phyloP scores from a whole-genome alignment of 1,284 basidiomycete species.

The Chiua sp. region DNA sequence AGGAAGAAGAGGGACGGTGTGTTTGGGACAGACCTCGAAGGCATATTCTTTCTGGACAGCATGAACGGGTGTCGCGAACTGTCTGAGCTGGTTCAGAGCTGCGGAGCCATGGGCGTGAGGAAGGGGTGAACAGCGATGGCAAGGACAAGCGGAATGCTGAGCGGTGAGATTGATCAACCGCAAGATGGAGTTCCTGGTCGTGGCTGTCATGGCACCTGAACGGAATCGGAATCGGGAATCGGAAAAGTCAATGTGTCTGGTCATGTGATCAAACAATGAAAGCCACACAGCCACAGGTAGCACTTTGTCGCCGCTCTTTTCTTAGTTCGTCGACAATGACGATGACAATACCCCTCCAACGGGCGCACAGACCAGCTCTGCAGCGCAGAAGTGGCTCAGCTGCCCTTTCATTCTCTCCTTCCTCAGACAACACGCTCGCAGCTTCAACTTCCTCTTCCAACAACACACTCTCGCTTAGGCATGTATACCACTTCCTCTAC shows the following conservation, averaged over 20 bases:
- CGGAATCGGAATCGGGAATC: too few species aligned
- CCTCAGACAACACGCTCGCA: conserved; percentile 12
- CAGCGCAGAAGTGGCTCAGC: conserved; percentile 36
- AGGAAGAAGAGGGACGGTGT: background rate
- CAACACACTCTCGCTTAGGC: conserved; percentile 49
- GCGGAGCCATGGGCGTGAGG: conserved; percentile 43
- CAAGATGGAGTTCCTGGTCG: conserved; percentile 60
- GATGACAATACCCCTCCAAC: conserved; percentile 45
- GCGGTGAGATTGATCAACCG: conserved; percentile 71
- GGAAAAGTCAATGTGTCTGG: background rate
- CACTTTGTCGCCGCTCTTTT: conserved; percentile 17
- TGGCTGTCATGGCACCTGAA: background rate
- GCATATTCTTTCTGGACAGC: conserved; percentile 89
- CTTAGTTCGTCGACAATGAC: conserved; percentile 36
- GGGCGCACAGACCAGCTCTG: conserved; percentile 37
- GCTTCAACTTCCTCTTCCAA: conserved; percentile 2
- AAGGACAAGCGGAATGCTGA: conserved; percentile 77
- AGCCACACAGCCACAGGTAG: too few species aligned
- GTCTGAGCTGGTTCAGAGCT: conserved; percentile 66
- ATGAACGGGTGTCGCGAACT: conserved; percentile 86
- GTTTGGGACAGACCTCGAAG: conserved; percentile 71
- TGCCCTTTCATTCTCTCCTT: conserved; percentile 28
- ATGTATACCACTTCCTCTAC: conserved; percentile 1
- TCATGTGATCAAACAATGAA: conserved; percentile 16
- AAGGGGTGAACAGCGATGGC: conserved; percentile 64